Conservation (phyloP, 257 asterid species). For the Salvia rosmarinus region DNA sequence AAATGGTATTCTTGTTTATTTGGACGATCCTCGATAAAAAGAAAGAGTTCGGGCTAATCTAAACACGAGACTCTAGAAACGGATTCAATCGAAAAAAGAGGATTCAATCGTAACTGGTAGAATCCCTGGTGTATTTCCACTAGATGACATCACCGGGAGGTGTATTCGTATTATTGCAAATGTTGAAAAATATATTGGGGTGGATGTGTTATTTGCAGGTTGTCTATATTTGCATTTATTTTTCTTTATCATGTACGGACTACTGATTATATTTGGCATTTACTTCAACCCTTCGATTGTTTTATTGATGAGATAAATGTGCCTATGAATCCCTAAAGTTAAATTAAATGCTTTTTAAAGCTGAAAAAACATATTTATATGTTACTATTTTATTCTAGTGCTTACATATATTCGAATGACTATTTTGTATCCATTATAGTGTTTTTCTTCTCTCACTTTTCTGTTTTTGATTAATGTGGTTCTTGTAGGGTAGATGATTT, state of each 20-base stretch:
- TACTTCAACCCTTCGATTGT: slow-evolving; percentile 11
- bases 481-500: slow-evolving; percentile 71
- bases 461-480: slow-evolving; percentile 17
- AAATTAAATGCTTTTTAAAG: neutral
- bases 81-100: too few relatives aligned
- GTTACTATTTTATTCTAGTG: slow-evolving; percentile 4
- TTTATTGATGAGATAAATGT: slow-evolving; percentile 6
- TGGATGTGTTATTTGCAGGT: slow-evolving; percentile 96
- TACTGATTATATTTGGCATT: slow-evolving; percentile 14
- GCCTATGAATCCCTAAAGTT: neutral
- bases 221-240: neutral
- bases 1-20: too few relatives aligned
- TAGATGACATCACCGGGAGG: too few relatives aligned
- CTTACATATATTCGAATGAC: slow-evolving; percentile 11
- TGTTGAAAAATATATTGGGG: slow-evolving; percentile 53
- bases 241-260: slow-evolving; percentile 4
- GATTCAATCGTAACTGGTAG: too few relatives aligned
- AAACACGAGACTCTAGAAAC: too few relatives aligned
- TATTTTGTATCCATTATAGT: neutral
- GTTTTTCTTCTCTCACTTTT: neutral
- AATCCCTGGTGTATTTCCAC: too few relatives aligned
- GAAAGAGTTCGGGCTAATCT: too few relatives aligned
- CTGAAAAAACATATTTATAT: neutral
- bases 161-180: slow-evolving; percentile 75
- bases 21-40: too few relatives aligned